Evolutionary conservation across 163 green algal genomes (phyloP).

Genomic region (Trebouxiophyceae sp.): DNA sequence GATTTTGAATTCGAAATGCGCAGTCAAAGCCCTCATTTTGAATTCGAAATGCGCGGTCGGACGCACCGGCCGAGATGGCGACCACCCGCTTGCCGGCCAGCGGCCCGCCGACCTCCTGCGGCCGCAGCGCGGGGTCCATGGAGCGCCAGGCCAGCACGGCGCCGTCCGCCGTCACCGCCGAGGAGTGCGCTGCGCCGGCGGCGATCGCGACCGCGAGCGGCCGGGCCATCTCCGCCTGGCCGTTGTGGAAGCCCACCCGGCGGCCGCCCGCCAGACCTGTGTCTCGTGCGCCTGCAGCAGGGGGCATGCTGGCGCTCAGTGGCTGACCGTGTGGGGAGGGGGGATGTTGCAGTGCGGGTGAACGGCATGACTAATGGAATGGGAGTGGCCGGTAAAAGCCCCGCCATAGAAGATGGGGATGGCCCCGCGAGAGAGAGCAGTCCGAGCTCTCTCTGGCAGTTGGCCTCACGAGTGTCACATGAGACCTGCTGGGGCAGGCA

Average conservation of each 20-base stretch:
- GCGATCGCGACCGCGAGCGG: slow-evolving; percentile 44
- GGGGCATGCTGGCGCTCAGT: neutral
- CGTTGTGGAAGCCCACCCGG: slow-evolving; percentile 62
- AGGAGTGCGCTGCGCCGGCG: slow-evolving; percentile 63
- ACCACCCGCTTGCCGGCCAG: slow-evolving; percentile 56
- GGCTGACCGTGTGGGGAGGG: no score
- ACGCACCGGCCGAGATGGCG: slow-evolving; percentile 44
- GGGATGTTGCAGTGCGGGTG: no score
- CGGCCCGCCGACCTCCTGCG: slow-evolving; percentile 43
- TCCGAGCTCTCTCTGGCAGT: no score
- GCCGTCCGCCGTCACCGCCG: slow-evolving; percentile 27
- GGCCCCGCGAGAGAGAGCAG: no score
- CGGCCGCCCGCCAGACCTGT: neutral
- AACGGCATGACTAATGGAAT: no score
- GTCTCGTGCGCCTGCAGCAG: neutral
- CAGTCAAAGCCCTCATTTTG: no score
- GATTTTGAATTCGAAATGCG: no score
- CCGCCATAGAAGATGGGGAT: no score
- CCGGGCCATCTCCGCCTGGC: slow-evolving; percentile 46
- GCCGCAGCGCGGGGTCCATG: slow-evolving; percentile 41
- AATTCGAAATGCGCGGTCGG: no score
- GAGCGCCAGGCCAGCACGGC: slow-evolving; percentile 64
- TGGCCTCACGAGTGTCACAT: no score
- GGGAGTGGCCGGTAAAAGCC: no score
- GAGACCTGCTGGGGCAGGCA: no score